phyloP scores from a whole-genome alignment of 116 monocot genomes.

The Papilionanthe hybrid region DNA sequence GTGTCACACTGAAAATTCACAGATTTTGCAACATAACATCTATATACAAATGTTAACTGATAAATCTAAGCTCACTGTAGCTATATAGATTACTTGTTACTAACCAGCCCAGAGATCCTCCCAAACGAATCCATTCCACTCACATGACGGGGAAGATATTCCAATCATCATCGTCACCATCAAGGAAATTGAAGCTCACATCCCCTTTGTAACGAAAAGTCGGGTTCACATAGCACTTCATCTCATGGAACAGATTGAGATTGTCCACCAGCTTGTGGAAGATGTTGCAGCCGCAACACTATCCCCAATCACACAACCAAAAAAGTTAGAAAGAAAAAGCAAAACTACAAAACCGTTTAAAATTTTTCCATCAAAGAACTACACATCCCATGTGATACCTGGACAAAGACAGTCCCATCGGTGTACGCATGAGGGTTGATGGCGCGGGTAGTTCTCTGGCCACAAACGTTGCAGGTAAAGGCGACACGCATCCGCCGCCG shows the following conservation, averaged over 20 bases:
- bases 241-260: constrained; percentile 92
- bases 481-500: constrained; percentile 93
- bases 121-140: constrained; percentile 15
- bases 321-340: neutral
- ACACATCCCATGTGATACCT: constrained; percentile 32
- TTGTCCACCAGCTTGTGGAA: constrained; percentile 99
- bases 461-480: constrained; percentile 96
- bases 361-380: neutral
- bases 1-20: neutral
- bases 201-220: constrained; percentile 79
- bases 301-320: neutral
- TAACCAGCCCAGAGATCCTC: neutral
- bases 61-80: neutral
- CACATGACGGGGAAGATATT: constrained; percentile 48
- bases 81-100: neutral
- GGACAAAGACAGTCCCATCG: constrained; percentile 95
- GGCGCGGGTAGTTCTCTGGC: constrained; percentile 91
- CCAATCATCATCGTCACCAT: constrained; percentile 22
- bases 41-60: constrained; percentile 3
- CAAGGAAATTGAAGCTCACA: constrained; percentile 42
- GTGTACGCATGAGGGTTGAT: constrained; percentile 99
- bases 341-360: neutral
- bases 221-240: constrained; percentile 90
- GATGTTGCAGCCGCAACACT: constrained; percentile 98
- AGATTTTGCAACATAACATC: neutral